Percentiles rank a stretch among this genome's conserved stretches.
These are phyloP conservation scores for Leishmania arabica DNA, from an alignment of 208 protist genomes.

Conservation along the genomic window DNA sequence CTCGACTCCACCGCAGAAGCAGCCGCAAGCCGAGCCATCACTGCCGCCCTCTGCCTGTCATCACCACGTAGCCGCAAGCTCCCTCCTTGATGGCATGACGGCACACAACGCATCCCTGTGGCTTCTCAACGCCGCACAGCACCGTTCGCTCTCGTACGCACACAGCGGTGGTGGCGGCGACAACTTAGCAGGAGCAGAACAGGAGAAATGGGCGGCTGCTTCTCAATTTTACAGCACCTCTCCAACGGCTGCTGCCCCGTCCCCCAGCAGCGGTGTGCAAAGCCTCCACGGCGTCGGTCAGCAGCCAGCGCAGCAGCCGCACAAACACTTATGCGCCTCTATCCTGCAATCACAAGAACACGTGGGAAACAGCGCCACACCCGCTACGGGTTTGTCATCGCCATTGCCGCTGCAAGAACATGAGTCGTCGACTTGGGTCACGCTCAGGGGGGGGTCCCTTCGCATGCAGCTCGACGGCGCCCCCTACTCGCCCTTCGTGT, in stretches of 20 bases:
- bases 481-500: background rate
- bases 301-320: background rate
- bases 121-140: background rate
- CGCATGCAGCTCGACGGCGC: background rate
- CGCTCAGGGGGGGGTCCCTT: conserved; percentile 2
- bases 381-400: background rate
- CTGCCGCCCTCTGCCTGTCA: background rate
- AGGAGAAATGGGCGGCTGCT: background rate
- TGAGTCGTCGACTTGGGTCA: background rate
- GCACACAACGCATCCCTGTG: background rate
- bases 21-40: background rate
- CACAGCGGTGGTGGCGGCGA: no score
- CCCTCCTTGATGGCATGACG: background rate
- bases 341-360: background rate
- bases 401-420: background rate
- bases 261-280: background rate
- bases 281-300: background rate
- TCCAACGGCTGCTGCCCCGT: background rate
- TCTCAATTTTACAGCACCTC: background rate
- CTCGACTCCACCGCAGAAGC: background rate
- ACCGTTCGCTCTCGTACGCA: background rate
- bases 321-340: background rate
- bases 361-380: background rate
- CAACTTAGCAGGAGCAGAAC: background rate
- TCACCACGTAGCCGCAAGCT: background rate